Evolutionary conservation across 257 asterid species (phyloP).

Genomic region (Anisodus tanguticus): DNA sequence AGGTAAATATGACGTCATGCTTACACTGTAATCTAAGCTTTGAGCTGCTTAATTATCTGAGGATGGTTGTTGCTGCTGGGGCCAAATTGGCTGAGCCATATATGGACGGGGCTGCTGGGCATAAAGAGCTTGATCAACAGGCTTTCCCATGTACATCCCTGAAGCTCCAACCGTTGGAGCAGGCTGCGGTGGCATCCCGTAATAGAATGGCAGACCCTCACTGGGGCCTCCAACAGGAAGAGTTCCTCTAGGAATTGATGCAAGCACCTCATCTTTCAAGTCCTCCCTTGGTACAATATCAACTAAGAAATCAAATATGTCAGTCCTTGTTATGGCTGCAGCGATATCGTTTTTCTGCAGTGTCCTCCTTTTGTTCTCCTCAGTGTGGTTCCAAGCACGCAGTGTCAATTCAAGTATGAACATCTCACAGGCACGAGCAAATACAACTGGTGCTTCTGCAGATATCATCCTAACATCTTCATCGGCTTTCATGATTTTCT

Average conservation of each 20-base stretch:
- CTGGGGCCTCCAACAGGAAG: slow-evolving; percentile 80
- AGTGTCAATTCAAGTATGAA: slow-evolving; percentile 94
- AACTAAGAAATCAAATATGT: slow-evolving; percentile 91
- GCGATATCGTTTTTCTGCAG: slow-evolving; percentile 96
- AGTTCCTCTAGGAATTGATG: slow-evolving; percentile 83
- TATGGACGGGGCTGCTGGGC: slow-evolving; percentile 84
- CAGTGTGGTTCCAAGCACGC: slow-evolving; percentile 94
- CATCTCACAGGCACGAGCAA: slow-evolving; percentile 97
- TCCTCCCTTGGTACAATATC: slow-evolving; percentile 98
- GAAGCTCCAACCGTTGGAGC: slow-evolving; percentile 69
- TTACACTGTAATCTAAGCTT: slow-evolving; percentile 26
- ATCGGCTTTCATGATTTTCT: slow-evolving; percentile 97
- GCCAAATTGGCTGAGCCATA: slow-evolving; percentile 91
- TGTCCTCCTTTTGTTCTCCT: slow-evolving; percentile 96
- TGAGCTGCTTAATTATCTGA: slow-evolving; percentile 68
- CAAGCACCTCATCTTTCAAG: slow-evolving; percentile 90
- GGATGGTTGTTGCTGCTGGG: slow-evolving; percentile 71
- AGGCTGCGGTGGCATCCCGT: slow-evolving; percentile 65
- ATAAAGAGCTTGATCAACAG: slow-evolving; percentile 78
- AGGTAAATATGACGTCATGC: neutral
- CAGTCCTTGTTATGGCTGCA: slow-evolving; percentile 96
- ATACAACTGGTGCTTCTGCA: slow-evolving; percentile 94
- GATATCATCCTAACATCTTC: slow-evolving; percentile 96
- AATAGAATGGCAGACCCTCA: slow-evolving; percentile 89
- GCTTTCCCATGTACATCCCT: slow-evolving; percentile 83